Base-by-base conservation (phyloP, 305 asterid species). In the Rubia peregrina region DNA sequence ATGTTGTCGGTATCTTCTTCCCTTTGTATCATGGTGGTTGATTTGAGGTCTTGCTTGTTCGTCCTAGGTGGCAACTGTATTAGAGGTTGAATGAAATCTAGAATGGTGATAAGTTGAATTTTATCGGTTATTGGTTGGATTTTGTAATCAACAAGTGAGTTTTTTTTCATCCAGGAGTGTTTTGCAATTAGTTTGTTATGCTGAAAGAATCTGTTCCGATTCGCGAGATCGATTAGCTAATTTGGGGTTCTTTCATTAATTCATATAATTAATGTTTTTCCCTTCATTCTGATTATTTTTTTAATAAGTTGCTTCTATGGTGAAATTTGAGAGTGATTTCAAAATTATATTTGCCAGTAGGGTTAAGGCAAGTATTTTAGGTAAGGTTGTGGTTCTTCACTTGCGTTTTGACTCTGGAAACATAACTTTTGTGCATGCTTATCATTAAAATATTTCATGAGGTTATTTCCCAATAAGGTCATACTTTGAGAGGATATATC, bases 391-490 rank as follows among this genome's bases (percentile, higher is more conserved):
- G 9, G 67, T 17, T 63, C 6, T n/a, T 63, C 11, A 63, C 26
- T 57, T 57, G 63, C 30, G 2, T 36, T 6, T 44, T 40, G 56
- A 43, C 6, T 11, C 30, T 44, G 6, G 17, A 4, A 21, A 6
- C 33, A 51, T 17, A 33, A 68, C 61, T 53, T 14, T 17, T 77
- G 71, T 66, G 68, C 82, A 61, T 81, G 76, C 87, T 90, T 97
- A 94, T 90, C 66, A 72, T 92, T 72, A 95, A 26, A 26, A 26
- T 26, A 26, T 26, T 26, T 84, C 87, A 87, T 66, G 95, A 85
- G 74, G 90, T 88, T 70, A 90, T 96, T 5, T 73, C 84, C 70
- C 86, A 81, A 66, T 66, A 88, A 83, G 98, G 89, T 81, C 89
- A 86, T 60, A 86, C 95, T 71, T 87, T 88, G 66, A 76, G 85